Percentiles rank a stretch among this genome's conserved stretches.
These are phyloP conservation scores for Candida patagonica DNA, from an alignment of 805 yeast species.

Conservation along the genomic window DNA sequence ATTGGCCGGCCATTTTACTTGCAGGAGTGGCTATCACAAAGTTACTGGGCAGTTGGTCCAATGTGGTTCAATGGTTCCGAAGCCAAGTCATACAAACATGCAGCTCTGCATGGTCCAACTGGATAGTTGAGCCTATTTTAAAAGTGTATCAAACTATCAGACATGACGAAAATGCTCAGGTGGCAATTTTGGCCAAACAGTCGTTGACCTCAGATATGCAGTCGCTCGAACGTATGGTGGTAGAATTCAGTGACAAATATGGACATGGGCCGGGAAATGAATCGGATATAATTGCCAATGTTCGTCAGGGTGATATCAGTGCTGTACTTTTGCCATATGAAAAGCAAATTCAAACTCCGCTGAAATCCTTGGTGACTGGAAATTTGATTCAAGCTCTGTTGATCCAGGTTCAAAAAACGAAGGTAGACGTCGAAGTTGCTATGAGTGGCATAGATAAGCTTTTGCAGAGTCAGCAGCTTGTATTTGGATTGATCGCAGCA, in stretches of 20 bases:
- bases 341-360: slow-evolving; percentile 58
- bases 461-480: slow-evolving; percentile 82
- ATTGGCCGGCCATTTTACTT: slow-evolving; percentile 55
- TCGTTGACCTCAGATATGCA: slow-evolving; percentile 70
- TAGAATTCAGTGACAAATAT: slow-evolving; percentile 48
- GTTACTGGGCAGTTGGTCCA: slow-evolving; percentile 42
- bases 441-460: slow-evolving; percentile 84
- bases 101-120: slow-evolving; percentile 61
- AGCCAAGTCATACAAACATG: slow-evolving; percentile 55
- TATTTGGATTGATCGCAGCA: slow-evolving; percentile 87
- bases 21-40: slow-evolving; percentile 10
- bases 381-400: slow-evolving; percentile 65
- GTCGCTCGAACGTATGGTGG: slow-evolving; percentile 80
- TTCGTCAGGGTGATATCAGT: slow-evolving; percentile 69
- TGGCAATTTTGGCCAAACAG: slow-evolving; percentile 71
- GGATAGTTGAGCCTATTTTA: slow-evolving; percentile 71
- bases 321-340: slow-evolving; percentile 77
- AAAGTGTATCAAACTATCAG: slow-evolving; percentile 73
- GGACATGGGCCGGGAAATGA: not conserved
- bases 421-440: slow-evolving; percentile 90
- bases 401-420: slow-evolving; percentile 91
- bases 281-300: slow-evolving; percentile 33
- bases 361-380: slow-evolving; percentile 56
- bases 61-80: slow-evolving; percentile 47
- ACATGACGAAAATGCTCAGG: slow-evolving; percentile 65